Evolutionary conservation across 2,329 filamentous ascomycete genomes (phyloP), one percentile per base, ranked within the genome.

Genomic region (Pyricularia sp.): DNA sequence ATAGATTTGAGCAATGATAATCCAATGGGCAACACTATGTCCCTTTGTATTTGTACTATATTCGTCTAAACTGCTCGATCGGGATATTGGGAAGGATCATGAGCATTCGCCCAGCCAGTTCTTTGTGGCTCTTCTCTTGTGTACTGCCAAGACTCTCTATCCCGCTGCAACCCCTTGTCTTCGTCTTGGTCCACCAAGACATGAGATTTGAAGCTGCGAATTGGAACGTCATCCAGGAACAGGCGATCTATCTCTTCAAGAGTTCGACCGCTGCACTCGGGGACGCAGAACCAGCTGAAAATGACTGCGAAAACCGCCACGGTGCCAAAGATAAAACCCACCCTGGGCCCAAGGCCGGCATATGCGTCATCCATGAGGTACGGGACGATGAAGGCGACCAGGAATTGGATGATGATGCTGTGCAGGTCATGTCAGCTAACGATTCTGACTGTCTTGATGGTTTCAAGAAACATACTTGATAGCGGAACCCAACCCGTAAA

Each of bases 401-500:
- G 28, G 36, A 70, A 70, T 30, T 69, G 75, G 66, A 74, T 74
- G 25, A 73, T 68, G 42, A 79, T 72, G 67, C 58, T 61, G 23
- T 26, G 12, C 7, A 50, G 14, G 14, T 5, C 42, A 36, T 4
- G 42, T 50, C n/a, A 50, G 17, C 42, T 50, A 2, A 50, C 7
- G 6, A n/a, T 1, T 14, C 12, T 20, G 17, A 50, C 5, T 50
- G 20, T 50, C 14, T n/a, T n/a, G 17, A 17, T 50, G 7, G 17
- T 25, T 26, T 26, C n/a, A 11, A 17, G 12, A 26, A 26, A 26
- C 58, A 9, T 61, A 61, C 58, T 76, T 78, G 68, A 77, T 70
- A 2, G 75, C 69, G 1, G 74, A 75, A 1, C 72, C 77, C 1
- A 74, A 72, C 12, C 75, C 74, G 20, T 74, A 73, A 14, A 77